Conservation (phyloP, 1,139 yeast genomes). For the Debaryomycetaceae sp. region DNA sequence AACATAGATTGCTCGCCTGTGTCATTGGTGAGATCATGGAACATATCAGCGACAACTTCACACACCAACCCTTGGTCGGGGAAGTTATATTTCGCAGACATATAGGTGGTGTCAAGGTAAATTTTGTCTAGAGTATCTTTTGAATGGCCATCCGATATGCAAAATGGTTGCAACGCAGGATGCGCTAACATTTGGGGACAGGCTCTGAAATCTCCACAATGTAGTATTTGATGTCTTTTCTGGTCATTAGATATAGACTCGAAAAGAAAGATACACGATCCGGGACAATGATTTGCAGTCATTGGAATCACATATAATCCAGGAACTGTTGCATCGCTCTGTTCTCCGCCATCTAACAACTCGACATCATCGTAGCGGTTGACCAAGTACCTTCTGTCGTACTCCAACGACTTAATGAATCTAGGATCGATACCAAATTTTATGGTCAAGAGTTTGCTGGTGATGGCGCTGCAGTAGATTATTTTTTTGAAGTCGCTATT, state of each 20-base stretch:
- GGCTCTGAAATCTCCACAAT: slow-evolving; percentile 93
- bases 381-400: slow-evolving; percentile 37
- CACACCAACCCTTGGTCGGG: slow-evolving; percentile 76
- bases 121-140: slow-evolving; percentile 41
- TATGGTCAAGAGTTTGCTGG: slow-evolving; percentile 53
- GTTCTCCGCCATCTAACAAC: slow-evolving; percentile 13
- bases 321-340: slow-evolving; percentile 22
- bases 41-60: slow-evolving; percentile 52
- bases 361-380: slow-evolving; percentile 12
- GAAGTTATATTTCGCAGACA: slow-evolving; percentile 69
- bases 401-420: slow-evolving; percentile 46
- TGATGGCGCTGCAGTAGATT: slow-evolving; percentile 70
- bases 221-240: slow-evolving; percentile 45
- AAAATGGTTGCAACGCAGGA: slow-evolving; percentile 28
- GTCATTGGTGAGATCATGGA: slow-evolving; percentile 31
- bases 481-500: slow-evolving; percentile 41
- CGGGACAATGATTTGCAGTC: slow-evolving; percentile 96
- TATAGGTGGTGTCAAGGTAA: slow-evolving; percentile 86
- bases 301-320: slow-evolving; percentile 58
- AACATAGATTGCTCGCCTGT: slow-evolving; percentile 19
- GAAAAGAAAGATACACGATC: slow-evolving; percentile 78
- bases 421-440: slow-evolving; percentile 55
- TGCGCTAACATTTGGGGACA: slow-evolving; percentile 41
- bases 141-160: slow-evolving; percentile 18
- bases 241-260: slow-evolving; percentile 42